Evolutionary conservation across 371 early-diverging fungal species (phyloP), one percentile per base, ranked within the genome.

Genomic region (Syncephalastrum racemosum): DNA sequence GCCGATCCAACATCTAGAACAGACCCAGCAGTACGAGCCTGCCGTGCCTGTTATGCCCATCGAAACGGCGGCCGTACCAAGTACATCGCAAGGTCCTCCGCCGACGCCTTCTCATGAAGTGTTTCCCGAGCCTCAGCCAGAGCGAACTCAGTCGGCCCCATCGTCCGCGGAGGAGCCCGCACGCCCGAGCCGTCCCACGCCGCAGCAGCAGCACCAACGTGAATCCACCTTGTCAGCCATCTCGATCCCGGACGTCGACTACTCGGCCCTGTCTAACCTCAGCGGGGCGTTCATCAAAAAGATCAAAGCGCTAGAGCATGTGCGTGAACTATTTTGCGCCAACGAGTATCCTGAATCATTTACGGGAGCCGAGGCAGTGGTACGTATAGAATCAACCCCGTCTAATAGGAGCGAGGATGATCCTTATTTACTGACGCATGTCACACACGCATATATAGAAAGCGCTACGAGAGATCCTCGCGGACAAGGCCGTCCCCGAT

Each of bases 301-400:
- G 13, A 62, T 71, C 44, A 61, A 61, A 27, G 60, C 57, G 12
- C 46, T 67, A 47, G 58, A 59, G 14, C 48, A 64, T 41, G 63
- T 64, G 23, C 69, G 79, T 22, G 70, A 70, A 22, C 46, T 75
- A 5, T 71, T 71, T 56, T 75, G 75, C 31, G 59, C 74, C 2
- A 67, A 71, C n/a, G 74, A 70, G 42, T 79, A 79, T 50, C 74
- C 79, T 7, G 68, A 71, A 27, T 64, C 71, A 41, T 79, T 79
- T 48, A 75, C 71, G 22, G 79, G 79, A 14, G 54, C 62, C 42
- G 79, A 79, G 60, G 79, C 76, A 6, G 63, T 75, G 49, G 76
- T 79, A 69, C 69, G 63, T 64, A n/a, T 45, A 14, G 12, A 31
- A 31, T 31, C 36, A 5, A 7, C 36, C 40, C 40, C 18, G 31